Base-by-base conservation (phyloP, 345 rosid genomes). In the Hibiscus syriacus region DNA sequence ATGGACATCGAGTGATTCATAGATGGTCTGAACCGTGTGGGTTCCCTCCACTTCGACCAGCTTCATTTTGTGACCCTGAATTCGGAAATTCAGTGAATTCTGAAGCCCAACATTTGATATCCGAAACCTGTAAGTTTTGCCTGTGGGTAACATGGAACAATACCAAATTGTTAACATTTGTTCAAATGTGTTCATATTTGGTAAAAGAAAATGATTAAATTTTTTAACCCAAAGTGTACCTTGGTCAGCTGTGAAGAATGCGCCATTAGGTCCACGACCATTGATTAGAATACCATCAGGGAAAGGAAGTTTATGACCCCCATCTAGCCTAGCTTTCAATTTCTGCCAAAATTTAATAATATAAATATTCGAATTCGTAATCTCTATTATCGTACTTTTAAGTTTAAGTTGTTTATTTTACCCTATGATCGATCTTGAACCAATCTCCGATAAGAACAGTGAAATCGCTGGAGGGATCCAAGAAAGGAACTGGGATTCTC, bases 41-140 rank as follows among this genome's bases (percentile, higher is more conserved):
- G 94, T 90, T 27, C 98, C 98, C 63, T 93, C 97, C 0, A 89
- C 96, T 78, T 93, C 98, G 6, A 93, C 91, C 36, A 93, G 84
- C 78, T 80, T 82, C 92, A 93, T 75, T 41, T 41, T 71, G 80
- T 93, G 98, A 32, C 86, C 92, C 34, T 78, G 81, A 50, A 93
- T 82, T 2, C 87, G 82, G 62, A 93, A 87, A 69, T 85, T 90
- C 22, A 93, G 77, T 1, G 96, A 50, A 55, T 82, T 78, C 34
- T 86, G 83, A 17, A 90, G 85, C 22, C 98, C 98, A 1, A 93
- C 98, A 52, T 93, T 93, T 19, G 96, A 86, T 68, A 93, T 89
- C 58, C 98, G 80, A 10, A 93, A 82, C 76, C 98, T 80, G 69
- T 90, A 88, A 20, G 96, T 86, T 79, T 90, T 89, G 36, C 97